Conservation (phyloP, 371 early-diverging fungal genomes). For the Mortierella sp. region DNA sequence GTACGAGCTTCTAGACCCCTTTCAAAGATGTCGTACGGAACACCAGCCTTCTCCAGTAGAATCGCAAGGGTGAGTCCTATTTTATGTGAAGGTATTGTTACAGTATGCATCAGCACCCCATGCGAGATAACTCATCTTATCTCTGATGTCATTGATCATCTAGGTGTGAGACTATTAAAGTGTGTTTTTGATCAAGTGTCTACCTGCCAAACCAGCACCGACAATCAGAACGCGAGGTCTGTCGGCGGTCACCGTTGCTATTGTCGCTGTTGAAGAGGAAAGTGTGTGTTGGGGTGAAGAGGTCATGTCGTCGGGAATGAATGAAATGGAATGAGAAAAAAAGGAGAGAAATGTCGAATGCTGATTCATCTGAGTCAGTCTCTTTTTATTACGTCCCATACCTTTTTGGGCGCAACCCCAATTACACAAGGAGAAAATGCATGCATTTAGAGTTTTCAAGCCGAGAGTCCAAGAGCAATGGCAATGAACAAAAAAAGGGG, state of each 20-base stretch:
- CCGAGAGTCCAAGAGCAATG: too few species aligned
- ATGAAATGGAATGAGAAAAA: neutral
- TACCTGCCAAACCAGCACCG: neutral
- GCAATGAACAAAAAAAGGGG: too few species aligned
- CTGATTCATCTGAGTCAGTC: neutral
- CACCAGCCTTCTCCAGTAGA: neutral
- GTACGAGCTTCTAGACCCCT: neutral
- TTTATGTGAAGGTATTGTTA: neutral
- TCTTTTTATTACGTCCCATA: neutral
- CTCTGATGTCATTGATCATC: neutral
- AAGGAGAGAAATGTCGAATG: neutral
- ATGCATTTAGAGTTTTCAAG: too few species aligned
- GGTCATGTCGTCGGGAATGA: neutral
- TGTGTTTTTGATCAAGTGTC: neutral
- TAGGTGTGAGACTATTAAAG: neutral
- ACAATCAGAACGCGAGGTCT: neutral
- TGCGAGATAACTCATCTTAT: too few species aligned
- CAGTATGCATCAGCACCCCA: neutral
- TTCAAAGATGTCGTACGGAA: slow-evolving; percentile 1
- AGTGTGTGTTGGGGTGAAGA: neutral
- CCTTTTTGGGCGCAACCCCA: neutral
- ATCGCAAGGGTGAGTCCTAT: slow-evolving; percentile 6
- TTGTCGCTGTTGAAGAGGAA: neutral
- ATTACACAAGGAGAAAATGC: neutral
- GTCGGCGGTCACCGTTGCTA: neutral